phyloP scores from a whole-genome alignment of 2,329 filamentous ascomycete species.

The Pseudogymnoascus sp. region DNA sequence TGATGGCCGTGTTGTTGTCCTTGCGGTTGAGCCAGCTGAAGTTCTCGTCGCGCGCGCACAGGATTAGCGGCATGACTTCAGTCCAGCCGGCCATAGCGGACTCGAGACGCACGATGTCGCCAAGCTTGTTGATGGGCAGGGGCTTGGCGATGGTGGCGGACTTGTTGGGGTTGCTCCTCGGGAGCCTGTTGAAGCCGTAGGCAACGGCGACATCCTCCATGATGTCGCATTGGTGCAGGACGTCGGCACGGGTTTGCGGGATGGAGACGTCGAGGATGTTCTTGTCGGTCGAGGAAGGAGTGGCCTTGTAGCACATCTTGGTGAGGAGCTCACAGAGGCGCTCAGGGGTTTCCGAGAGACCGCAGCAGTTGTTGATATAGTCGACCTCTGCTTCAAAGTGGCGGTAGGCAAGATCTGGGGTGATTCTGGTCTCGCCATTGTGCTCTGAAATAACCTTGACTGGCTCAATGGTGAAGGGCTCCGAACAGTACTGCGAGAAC shows the following conservation, averaged over 20 bases:
- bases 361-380: slow-evolving; percentile 91
- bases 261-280: slow-evolving; percentile 74
- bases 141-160: slow-evolving; percentile 80
- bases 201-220: slow-evolving; percentile 98
- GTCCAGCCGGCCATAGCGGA: slow-evolving; percentile 91
- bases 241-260: slow-evolving; percentile 83
- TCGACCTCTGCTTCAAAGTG: slow-evolving; percentile 74
- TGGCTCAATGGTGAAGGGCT: slow-evolving; percentile 88
- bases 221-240: slow-evolving; percentile 92
- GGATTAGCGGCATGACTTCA: slow-evolving; percentile 90
- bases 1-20: slow-evolving; percentile 78
- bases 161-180: slow-evolving; percentile 76
- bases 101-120: slow-evolving; percentile 82
- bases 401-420: slow-evolving; percentile 71
- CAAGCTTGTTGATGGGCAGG: slow-evolving; percentile 86
- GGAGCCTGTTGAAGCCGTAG: slow-evolving; percentile 95
- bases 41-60: slow-evolving; percentile 98
- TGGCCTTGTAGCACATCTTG: slow-evolving; percentile 83
- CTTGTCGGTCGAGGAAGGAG: slow-evolving; percentile 59
- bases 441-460: slow-evolving; percentile 88
- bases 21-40: slow-evolving; percentile 88
- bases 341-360: slow-evolving; percentile 64
- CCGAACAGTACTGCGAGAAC: slow-evolving; percentile 86
- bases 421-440: slow-evolving; percentile 73
- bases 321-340: slow-evolving; percentile 71